Evolutionary conservation across 2,329 filamentous ascomycete genomes (phyloP).

Genomic region (Diaporthe aspalathi): DNA sequence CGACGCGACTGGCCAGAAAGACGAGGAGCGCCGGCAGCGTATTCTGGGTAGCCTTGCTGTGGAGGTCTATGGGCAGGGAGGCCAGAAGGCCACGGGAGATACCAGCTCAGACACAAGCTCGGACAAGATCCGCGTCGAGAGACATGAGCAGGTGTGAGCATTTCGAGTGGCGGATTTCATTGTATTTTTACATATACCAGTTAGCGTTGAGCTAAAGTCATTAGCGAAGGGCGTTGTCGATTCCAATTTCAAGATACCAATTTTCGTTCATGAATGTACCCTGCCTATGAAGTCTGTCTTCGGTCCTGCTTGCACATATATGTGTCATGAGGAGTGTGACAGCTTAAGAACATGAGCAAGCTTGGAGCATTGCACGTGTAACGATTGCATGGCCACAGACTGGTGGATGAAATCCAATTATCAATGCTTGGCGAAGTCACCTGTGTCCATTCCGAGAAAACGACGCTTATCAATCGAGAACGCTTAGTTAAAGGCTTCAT

Average conservation of each 20-base stretch:
- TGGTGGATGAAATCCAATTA: no score
- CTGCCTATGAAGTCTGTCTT: background rate
- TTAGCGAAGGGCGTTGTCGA: constrained; percentile 5
- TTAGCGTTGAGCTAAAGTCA: background rate
- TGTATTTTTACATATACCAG: background rate
- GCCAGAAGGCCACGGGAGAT: background rate
- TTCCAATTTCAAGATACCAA: background rate
- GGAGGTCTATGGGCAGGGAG: background rate
- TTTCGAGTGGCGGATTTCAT: no score
- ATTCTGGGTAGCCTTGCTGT: constrained; percentile 7
- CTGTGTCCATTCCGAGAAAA: no score
- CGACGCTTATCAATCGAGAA: no score
- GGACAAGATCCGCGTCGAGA: background rate
- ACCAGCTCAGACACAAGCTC: constrained; percentile 17
- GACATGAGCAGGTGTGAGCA: constrained; percentile 9
- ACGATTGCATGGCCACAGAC: no score
- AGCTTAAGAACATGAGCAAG: no score
- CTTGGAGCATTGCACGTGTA: no score
- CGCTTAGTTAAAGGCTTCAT: no score
- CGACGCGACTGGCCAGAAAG: constrained; percentile 10
- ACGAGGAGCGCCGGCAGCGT: constrained; percentile 26
- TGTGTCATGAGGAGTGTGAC: background rate
- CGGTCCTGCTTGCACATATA: no score
- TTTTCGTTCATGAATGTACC: background rate
- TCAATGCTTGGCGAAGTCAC: no score